These are phyloP conservation scores for Yamadazyma triangularis DNA, from an alignment of 1,139 yeast genomes.

Conservation along the genomic window DNA sequence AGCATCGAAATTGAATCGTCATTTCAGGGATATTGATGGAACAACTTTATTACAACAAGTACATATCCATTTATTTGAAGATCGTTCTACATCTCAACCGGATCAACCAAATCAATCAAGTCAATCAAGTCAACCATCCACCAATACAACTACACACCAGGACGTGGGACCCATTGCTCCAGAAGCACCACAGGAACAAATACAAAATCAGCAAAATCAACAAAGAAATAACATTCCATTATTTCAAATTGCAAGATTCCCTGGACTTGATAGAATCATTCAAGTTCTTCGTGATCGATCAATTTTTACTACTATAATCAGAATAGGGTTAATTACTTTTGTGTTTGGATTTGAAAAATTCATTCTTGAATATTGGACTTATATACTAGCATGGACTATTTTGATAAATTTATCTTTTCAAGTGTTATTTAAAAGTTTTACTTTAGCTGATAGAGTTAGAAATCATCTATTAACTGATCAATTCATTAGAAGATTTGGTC, in stretches of 20 bases:
- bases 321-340: slow-evolving; percentile 8
- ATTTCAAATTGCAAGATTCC: too few relatives aligned
- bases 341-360: slow-evolving; percentile 10
- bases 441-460: slow-evolving; percentile 11
- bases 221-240: neutral
- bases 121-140: neutral
- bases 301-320: slow-evolving; percentile 3
- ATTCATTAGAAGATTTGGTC: slow-evolving; percentile 2
- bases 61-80: slow-evolving; percentile 11
- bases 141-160: neutral
- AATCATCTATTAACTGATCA: slow-evolving; percentile 5
- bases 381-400: slow-evolving; percentile 2
- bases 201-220: too few relatives aligned
- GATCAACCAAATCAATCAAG: neutral
- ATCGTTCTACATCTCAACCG: neutral
- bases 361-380: slow-evolving; percentile 8
- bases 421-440: slow-evolving; percentile 12
- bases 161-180: neutral
- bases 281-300: neutral
- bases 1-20: slow-evolving; percentile 20
- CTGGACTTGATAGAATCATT: too few relatives aligned
- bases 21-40: slow-evolving; percentile 12
- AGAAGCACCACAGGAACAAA: too few relatives aligned
- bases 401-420: slow-evolving; percentile 5
- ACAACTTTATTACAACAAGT: slow-evolving; percentile 19